Conservation (phyloP, 768 basidiomycete genomes). For the Leccinum ochraceum region DNA sequence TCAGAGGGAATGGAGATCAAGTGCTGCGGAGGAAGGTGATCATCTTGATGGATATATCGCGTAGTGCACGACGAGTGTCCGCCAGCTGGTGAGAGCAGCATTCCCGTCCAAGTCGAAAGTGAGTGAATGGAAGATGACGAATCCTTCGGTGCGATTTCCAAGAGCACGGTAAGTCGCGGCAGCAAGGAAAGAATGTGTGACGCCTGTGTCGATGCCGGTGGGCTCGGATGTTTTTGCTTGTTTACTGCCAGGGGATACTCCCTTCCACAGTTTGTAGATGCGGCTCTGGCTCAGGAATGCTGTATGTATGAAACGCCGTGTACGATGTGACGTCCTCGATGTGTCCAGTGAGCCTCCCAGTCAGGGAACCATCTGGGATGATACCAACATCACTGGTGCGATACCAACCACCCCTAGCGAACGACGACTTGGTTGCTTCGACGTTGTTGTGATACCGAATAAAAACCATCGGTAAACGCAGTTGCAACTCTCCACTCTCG, state of each 20-base stretch:
- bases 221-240: too few species aligned
- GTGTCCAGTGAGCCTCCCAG: conserved; percentile 30
- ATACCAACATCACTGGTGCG: conserved; percentile 56
- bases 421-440: conserved; percentile 47
- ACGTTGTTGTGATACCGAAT: conserved; percentile 47
- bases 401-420: conserved; percentile 52
- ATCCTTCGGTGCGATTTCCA: background rate
- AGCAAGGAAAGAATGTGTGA: background rate
- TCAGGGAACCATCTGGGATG: conserved; percentile 32
- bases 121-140: background rate
- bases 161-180: background rate
- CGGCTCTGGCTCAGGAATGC: background rate
- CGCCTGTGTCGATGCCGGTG: too few species aligned
- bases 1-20: background rate
- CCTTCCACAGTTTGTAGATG: background rate
- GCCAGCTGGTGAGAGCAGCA: background rate
- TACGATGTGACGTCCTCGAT: conserved; percentile 35
- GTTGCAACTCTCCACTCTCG: conserved; percentile 40
- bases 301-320: conserved; percentile 16
- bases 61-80: background rate
- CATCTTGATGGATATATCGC: background rate
- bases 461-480: conserved; percentile 41
- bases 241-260: too few species aligned
- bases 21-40: background rate
- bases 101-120: background rate